Percentiles rank a stretch among this genome's conserved stretches.
Evolutionary conservation across 768 basidiomycete species (phyloP).

Genomic region (Hericium erinaceus): DNA sequence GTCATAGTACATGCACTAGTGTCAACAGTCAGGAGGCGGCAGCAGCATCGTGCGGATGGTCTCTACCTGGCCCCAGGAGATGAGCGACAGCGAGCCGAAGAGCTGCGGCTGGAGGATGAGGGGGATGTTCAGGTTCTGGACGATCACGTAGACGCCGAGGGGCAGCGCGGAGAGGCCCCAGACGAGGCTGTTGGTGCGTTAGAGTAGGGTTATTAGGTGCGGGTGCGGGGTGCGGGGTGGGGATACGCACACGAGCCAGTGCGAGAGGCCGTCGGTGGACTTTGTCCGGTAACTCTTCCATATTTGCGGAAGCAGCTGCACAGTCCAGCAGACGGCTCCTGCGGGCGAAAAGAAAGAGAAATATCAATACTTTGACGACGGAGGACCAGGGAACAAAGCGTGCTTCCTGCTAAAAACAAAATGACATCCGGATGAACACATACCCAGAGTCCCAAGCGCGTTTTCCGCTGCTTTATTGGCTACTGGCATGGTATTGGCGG

Average conservation of each 20-base stretch:
- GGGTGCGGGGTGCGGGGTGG: no score
- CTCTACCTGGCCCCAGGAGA: slow-evolving; percentile 60
- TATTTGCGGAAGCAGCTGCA: slow-evolving; percentile 61
- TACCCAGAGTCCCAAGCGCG: slow-evolving; percentile 60
- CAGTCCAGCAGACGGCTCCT: slow-evolving; percentile 50
- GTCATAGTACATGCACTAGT: slow-evolving; percentile 61
- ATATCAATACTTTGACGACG: slow-evolving; percentile 32
- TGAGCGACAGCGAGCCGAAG: slow-evolving; percentile 48
- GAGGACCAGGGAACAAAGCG: background rate
- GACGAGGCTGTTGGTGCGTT: slow-evolving; percentile 30
- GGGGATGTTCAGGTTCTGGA: slow-evolving; percentile 61
- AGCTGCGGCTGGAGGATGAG: slow-evolving; percentile 60
- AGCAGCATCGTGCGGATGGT: background rate
- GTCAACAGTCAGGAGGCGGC: background rate
- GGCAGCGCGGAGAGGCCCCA: slow-evolving; percentile 55
- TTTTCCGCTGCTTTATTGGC: slow-evolving; percentile 50
- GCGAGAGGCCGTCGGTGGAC: slow-evolving; percentile 61
- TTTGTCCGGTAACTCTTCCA: slow-evolving; percentile 65
- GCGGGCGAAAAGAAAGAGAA: background rate
- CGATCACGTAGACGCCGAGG: slow-evolving; percentile 59
- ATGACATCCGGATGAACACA: slow-evolving; percentile 5
- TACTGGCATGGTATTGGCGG: slow-evolving; percentile 26
- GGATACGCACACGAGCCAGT: slow-evolving; percentile 44
- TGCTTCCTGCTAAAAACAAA: background rate
- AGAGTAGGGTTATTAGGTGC: background rate